Evolutionary conservation across 768 basidiomycete genomes (phyloP), one percentile per base, ranked within the genome.

Genomic region (Boletus rubescentipes): DNA sequence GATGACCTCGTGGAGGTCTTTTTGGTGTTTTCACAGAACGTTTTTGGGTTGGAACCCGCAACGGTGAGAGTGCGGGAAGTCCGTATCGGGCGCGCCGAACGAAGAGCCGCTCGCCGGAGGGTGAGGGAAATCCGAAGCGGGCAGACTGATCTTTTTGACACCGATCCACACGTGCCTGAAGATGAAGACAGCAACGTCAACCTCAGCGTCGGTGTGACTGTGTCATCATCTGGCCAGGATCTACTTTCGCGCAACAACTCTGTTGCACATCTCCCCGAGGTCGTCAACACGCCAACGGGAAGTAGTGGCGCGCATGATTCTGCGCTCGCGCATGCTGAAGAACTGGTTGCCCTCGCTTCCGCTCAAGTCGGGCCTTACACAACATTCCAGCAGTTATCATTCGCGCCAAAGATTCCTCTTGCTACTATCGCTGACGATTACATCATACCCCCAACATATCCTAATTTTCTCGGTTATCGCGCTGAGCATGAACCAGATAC

Each of bases 61-160:
- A 96, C 93, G 1, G 93, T 96, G 18, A 82, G 93, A 26, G 93
- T 96, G n/a, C 85, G 93, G 5, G 93, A 96, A 69, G 93, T 96
- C 21, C 80, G 93, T 32, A 92, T 95, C 40, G 93, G 91, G 8
- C 84, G 93, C 5, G 89, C 90, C 2, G 93, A 94, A 69, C 80
- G 93, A 31, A 74, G 93, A 54, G 91, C 92, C 11, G 90, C 92
- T 20, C 78, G 93, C 32, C 79, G 93, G 51, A 79, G 92, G 48
- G 85, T 88, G 14, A 81, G 91, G 32, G 89, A 88, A 66, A 79
- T 78, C 34, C 77, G 85, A 49, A 65, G 66, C 41, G 74, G 77
- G 16, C 81, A 82, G 7, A 79, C 79, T n/a, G 64, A 73, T 10
- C 54, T 74, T 11, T 67, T 68, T 11, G 77, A 75, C 26, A 75